phyloP scores from a whole-genome alignment of 805 yeast genomes.

The Candida lessepsii region DNA sequence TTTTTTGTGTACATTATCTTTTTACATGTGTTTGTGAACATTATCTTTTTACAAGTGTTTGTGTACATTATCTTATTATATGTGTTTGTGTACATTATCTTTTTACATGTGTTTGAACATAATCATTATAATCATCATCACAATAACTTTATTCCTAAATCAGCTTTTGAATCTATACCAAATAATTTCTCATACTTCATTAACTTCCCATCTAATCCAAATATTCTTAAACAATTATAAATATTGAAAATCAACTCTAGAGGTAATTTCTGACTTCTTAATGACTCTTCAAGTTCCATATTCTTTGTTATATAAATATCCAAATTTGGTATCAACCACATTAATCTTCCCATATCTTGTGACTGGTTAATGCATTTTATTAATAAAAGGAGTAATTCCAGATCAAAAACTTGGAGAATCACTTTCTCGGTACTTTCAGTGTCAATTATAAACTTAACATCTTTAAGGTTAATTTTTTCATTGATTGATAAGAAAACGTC shows the following conservation, averaged over 20 bases:
- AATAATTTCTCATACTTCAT: slow-evolving; percentile 19
- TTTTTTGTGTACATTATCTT: too few relatives aligned
- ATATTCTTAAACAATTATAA: slow-evolving; percentile 18
- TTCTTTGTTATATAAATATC: slow-evolving; percentile 17
- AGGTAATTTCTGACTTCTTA: slow-evolving; percentile 6
- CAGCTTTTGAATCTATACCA: neutral
- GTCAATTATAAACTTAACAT: slow-evolving; percentile 11
- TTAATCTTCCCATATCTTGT: slow-evolving; percentile 31
- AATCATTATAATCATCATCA: too few relatives aligned
- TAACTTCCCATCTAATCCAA: slow-evolving; percentile 31
- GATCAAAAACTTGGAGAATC: slow-evolving; percentile 20
- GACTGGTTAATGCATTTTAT: slow-evolving; percentile 24
- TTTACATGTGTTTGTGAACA: too few relatives aligned
- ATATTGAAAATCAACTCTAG: slow-evolving; percentile 19
- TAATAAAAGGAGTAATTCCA: slow-evolving; percentile 21
- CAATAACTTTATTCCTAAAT: too few relatives aligned
- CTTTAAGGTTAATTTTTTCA: slow-evolving; percentile 6
- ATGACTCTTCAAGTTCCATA: neutral
- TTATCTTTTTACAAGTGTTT: too few relatives aligned
- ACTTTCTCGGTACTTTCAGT: slow-evolving; percentile 13
- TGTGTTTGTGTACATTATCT: too few relatives aligned
- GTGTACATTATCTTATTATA: too few relatives aligned
- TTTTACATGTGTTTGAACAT: too few relatives aligned
- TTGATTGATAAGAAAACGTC: slow-evolving; percentile 10
- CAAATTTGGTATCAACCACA: slow-evolving; percentile 37